Base-by-base conservation (phyloP, 805 yeast species). In the Candida caryicola region DNA sequence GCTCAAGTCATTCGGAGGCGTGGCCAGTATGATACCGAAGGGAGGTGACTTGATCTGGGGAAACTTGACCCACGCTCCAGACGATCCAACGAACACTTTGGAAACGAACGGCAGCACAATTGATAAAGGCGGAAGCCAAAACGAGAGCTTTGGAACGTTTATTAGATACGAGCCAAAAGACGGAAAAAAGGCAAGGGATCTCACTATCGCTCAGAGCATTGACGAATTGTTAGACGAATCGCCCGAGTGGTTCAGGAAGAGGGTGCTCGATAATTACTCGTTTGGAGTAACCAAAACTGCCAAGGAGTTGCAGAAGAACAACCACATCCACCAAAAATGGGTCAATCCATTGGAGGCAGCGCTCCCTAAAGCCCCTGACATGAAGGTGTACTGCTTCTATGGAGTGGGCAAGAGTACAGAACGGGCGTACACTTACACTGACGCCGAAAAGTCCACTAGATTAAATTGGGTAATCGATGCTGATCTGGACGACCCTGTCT, bases 341-440 rank as follows among this genome's bases (percentile, higher is more conserved):
- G 62, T 81, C n/a, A 93, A 93, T 55, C 99, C 99, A 2, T 67
- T 93, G 33, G 98, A 93, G 58, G 96, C 81, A 0, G 78, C 91
- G 3, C 73, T 93, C 30, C 99, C 99, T 1, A 71, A 85, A 54
- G 99, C 99, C 0, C 98, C 98, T 3, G 87, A 87, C 55, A 69
- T 93, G 83, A 85, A 86, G 47, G 70, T 89, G 7, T 93, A 70
- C 61, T 87, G 96, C 54, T 82, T 93, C 53, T 93, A 93, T 54
- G 99, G 99, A 4, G 88, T 89, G n/a, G 95, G 96, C 5, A 91
- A 89, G 47, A 95, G 95, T 16, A 91, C 99, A 0, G 99, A 93
- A 60, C 74, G 99, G 31, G 90, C 95, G 0, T 93, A 93, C 62
- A 77, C 81, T 23, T 93, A 93, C 62, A 79, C 77, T 38, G 85